Evolutionary conservation across 1,284 basidiomycete species (phyloP).

Genomic region (Marasmius fiardii): DNA sequence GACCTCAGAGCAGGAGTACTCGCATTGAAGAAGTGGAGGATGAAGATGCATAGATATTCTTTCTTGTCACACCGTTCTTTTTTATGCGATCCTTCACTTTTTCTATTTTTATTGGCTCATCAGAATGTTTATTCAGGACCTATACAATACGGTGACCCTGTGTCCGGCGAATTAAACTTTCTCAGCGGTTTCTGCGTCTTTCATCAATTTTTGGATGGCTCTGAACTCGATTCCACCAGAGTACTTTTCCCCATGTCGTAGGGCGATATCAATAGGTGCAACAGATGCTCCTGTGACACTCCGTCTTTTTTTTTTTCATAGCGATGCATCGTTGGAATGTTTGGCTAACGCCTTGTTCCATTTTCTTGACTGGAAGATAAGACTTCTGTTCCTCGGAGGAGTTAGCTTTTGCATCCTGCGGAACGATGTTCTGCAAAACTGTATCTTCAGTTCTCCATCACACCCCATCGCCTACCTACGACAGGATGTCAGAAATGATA

Average conservation of each 20-base stretch:
- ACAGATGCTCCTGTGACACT: constrained; percentile 8
- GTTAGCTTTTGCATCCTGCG: neutral
- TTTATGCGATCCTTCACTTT: neutral
- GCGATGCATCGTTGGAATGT: constrained; percentile 1
- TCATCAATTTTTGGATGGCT: constrained; percentile 6
- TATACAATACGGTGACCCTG: neutral
- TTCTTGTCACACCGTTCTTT: neutral
- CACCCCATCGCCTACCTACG: neutral
- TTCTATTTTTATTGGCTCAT: neutral
- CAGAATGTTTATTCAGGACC: neutral
- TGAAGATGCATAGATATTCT: constrained; percentile 38
- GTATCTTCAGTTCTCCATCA: neutral
- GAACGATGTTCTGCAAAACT: neutral
- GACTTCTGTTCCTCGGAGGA: neutral
- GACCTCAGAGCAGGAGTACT: constrained; percentile 57
- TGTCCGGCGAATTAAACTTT: constrained; percentile 1
- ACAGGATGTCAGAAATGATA: neutral
- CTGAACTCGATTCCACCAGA: constrained; percentile 8
- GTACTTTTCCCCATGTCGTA: constrained; percentile 1
- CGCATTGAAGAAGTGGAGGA: constrained; percentile 58
- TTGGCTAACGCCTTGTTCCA: neutral
- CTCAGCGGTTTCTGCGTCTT: constrained; percentile 3
- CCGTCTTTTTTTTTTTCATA: constrained; percentile 9
- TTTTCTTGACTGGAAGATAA: neutral
- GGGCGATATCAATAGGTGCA: neutral